Percentiles rank a stretch among this genome's conserved stretches.
Evolutionary conservation across 805 yeast genomes (phyloP).

Genomic region (Saturnispora sanitii): DNA sequence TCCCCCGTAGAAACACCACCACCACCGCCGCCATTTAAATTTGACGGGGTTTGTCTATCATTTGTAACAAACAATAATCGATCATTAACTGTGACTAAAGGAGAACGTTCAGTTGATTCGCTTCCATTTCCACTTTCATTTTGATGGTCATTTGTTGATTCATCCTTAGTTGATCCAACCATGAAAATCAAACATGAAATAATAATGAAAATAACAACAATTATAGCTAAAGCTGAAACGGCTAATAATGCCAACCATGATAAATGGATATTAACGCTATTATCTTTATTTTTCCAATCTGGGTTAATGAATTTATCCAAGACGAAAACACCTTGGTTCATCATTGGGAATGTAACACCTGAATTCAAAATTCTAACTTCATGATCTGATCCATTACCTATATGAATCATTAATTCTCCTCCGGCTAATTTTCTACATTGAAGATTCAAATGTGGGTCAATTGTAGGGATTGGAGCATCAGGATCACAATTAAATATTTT

Average conservation of each 20-base stretch:
- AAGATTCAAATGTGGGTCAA: constrained; percentile 35
- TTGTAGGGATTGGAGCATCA: constrained; percentile 32
- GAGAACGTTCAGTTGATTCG: constrained; percentile 1
- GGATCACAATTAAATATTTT: constrained; percentile 36
- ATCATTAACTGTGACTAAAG: constrained; percentile 9
- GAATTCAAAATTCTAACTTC: constrained; percentile 49
- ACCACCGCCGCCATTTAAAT: too few species aligned
- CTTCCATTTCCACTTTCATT: not conserved
- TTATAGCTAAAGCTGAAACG: constrained; percentile 55
- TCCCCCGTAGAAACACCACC: not conserved
- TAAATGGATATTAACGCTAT: constrained; percentile 44
- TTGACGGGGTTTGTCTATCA: not conserved
- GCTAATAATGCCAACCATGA: constrained; percentile 61
- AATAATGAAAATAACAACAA: constrained; percentile 28
- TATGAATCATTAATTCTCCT: constrained; percentile 30
- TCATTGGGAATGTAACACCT: constrained; percentile 44
- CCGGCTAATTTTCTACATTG: constrained; percentile 33
- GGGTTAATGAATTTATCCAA: constrained; percentile 62
- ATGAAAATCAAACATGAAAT: constrained; percentile 30
- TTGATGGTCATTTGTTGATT: not conserved
- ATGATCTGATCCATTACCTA: constrained; percentile 41
- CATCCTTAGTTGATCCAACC: constrained; percentile 21
- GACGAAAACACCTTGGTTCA: constrained; percentile 43
- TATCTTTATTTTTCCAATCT: constrained; percentile 42
- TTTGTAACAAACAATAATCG: constrained; percentile 9